Percentiles rank a stretch among this genome's conserved stretches.
phyloP scores from a whole-genome alignment of 371 early-diverging fungal genomes.

The Batkoa obscura region DNA sequence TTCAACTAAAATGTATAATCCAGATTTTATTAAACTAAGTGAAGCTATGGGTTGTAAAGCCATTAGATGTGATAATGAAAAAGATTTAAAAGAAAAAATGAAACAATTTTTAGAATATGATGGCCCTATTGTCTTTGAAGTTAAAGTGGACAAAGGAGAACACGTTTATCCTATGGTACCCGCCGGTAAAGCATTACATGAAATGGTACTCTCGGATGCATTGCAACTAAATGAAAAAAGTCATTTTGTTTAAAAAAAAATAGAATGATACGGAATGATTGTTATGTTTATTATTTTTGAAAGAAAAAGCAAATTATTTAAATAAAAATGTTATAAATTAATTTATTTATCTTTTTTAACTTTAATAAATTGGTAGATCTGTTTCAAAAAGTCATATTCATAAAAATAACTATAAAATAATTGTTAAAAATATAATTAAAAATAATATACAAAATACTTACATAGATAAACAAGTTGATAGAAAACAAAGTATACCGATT shows the following conservation, averaged over 20 bases:
- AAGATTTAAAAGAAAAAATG: constrained; percentile 75
- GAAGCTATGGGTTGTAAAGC: constrained; percentile 87
- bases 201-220: constrained; percentile 14
- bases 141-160: constrained; percentile 71
- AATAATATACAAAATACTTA: no score
- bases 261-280: background rate
- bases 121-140: constrained; percentile 83
- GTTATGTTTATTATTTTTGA: background rate
- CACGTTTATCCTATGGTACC: constrained; percentile 96
- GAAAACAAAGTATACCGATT: no score
- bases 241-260: background rate
- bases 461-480: no score
- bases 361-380: background rate
- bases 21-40: constrained; percentile 93
- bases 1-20: constrained; percentile 84
- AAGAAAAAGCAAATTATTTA: background rate
- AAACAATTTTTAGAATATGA: constrained; percentile 66
- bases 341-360: background rate
- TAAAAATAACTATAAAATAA: no score
- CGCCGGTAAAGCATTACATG: constrained; percentile 80
- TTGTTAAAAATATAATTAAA: no score
- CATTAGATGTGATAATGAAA: constrained; percentile 55
- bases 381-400: no score
- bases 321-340: background rate
- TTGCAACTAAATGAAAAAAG: background rate